Evolutionary conservation across 805 yeast genomes (phyloP).

Genomic region (Spathaspora hagerdaliae): DNA sequence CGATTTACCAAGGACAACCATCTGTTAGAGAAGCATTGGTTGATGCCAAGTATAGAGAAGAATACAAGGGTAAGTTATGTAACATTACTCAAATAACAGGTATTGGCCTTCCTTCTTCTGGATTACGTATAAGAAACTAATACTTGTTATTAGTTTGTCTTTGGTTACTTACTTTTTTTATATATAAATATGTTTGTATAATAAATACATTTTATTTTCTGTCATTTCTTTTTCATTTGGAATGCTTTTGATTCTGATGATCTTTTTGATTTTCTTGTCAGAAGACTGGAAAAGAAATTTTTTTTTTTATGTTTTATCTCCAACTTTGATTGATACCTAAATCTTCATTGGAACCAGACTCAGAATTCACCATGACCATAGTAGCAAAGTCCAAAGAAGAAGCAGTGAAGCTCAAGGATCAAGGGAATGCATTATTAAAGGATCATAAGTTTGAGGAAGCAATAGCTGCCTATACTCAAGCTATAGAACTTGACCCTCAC

Average conservation of each 20-base stretch:
- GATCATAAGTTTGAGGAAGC: constrained; percentile 62
- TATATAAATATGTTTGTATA: too few species aligned
- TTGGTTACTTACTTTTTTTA: too few species aligned
- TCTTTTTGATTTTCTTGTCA: neutral
- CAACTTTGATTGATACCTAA: too few species aligned
- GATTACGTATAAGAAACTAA: constrained; percentile 54
- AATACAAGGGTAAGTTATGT: constrained; percentile 77
- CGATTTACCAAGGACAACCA: constrained; percentile 77
- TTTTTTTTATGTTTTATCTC: neutral
- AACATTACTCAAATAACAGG: constrained; percentile 68
- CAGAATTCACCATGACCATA: neutral
- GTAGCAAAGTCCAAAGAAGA: constrained; percentile 13
- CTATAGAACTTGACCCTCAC: constrained; percentile 58
- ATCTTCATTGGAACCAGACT: too few species aligned
- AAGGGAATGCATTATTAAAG: constrained; percentile 74
- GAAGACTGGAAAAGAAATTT: neutral
- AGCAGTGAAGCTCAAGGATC: constrained; percentile 54
- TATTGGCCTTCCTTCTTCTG: constrained; percentile 91
- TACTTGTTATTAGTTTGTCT: too few species aligned
- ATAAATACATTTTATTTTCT: too few species aligned
- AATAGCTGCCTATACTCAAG: constrained; percentile 64
- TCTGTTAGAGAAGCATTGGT: constrained; percentile 75
- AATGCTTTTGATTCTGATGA: too few species aligned
- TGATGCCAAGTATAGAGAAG: constrained; percentile 79
- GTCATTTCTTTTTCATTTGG: too few species aligned